Base-by-base conservation (phyloP, 2,329 filamentous ascomycete species). In the Aaosphaeria arxii region DNA sequence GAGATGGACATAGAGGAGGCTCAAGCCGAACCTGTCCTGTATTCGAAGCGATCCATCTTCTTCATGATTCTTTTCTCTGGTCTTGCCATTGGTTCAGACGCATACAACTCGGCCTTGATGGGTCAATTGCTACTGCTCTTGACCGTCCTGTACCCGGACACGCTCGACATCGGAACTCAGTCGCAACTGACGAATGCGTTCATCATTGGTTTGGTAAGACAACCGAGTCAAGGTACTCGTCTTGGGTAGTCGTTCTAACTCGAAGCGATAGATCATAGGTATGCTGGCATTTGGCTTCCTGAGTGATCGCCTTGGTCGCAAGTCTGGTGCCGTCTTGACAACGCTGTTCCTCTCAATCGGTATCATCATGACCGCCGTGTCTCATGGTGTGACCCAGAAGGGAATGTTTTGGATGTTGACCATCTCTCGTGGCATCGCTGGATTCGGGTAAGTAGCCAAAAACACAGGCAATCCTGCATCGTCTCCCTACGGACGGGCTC, bases 391-490 rank as follows among this genome's bases (percentile, higher is more conserved):
- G 7, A 56, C 56, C 7, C 50, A 62, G 6, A 59, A 52, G 32
- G 64, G 69, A 7, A 57, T 71, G 47, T 66, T 73, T 50, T 73
- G 71, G 71, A 73, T 73, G 70, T 58, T 76, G 43, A 71, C 73
- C 11, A 59, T 77, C 33, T 67, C 70, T 7, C 61, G 74, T 43
- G 74, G 74, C 3, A 68, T 77, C 42, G 73, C 74, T 36, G 74
- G 74, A 6, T 67, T 75, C 40, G 74, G 67, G 63, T 29, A 78
- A 80, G 55, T 80, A 7, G 5, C 32, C 17, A 42, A 31, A 40
- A 2, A 28, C 11, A 30, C 38, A 43, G 5, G 13, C 30, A 4
- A 29, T 11, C 6, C 5, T 46, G 11, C 33, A 4, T 36, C 33
- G 9, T 9, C 33, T 36, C 9, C 7, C 33, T 9, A 36, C 33